Base-by-base conservation (phyloP, 2,329 filamentous ascomycete species). In the Botrytis fabae region DNA sequence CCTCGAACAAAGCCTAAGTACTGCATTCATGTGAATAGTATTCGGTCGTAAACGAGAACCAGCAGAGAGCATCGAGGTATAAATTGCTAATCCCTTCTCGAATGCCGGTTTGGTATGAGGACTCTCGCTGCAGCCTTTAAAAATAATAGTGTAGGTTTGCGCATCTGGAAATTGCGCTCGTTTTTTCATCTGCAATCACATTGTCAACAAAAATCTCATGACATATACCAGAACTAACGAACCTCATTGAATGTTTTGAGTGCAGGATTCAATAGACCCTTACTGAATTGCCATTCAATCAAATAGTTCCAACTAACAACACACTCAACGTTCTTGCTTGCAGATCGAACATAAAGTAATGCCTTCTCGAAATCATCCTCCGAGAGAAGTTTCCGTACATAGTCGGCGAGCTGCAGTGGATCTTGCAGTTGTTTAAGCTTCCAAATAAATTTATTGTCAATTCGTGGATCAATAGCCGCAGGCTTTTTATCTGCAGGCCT, bases 231-330 rank as follows among this genome's bases (percentile, higher is more conserved):
- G 18, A 22, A 57, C 25, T 48, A 51, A 72, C 85, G 75, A 81
- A 93, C 92, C 82, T 98, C 95, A 81, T 98, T 97, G 84, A 90
- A 98, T n/a, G 94, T 85, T 82, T 92, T 94, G 73, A 97, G 83
- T 28, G 93, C 95, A 32, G 85, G 83, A 74, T 86, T 86, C 48
- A 94, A 82, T 69, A 86, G 86, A 60, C 88, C 85, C 38, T 89
- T 84, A 60, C 86, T 83, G 81, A 98, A 83, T 75, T 89, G 85
- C 81, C 94, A 89, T 73, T 91, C 87, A 73, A 99, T 91, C 62
- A 97, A 82, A 79, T 93, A 89, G 82, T 98, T 98, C 95, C 95
- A 99, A 73, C 92, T 90, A 73, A 97, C 94, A 6, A 88, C 85
- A 75, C 92, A 90, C 73, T 90, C 84, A 76, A 88, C 85, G 0